Base-by-base conservation (phyloP, 2,329 filamentous ascomycete genomes). In the Fusarium sp. region DNA sequence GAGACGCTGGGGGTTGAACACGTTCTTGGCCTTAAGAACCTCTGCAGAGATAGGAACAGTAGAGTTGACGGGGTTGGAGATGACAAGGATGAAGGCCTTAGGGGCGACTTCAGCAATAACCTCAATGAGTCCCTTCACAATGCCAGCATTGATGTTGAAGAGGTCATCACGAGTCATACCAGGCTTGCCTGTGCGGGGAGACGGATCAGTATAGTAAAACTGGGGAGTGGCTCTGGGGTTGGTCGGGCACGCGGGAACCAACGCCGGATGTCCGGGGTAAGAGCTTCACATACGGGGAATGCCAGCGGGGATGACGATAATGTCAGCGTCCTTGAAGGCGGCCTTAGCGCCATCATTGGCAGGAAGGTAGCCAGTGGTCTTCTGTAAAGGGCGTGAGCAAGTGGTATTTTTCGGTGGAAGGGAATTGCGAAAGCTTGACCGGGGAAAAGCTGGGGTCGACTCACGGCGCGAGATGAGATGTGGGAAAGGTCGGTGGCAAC, bases 91-190 rank as follows among this genome's bases (percentile, higher is more conserved):
- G 83, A 91, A 97, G 56, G 96, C 96, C 80, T 97, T 96, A 78
- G 96, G 96, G 79, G 90, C 90, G 77, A 91, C 89, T 79, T 97
- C 90, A 74, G 95, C 94, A 75, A 93, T 89, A 52, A 92, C 90
- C 85, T 97, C 91, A 74, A 96, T 91, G 72, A 99, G 87, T 74
- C 93, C 94, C 83, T 96, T 93, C 78, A 99, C 96, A 77, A 99
- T 99, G 75, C 94, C 93, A 64, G 96, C 96, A 81, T 99, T 99
- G 87, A 97, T 97, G 85, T 97, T 97, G 91, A 99, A 99, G 62
- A 99, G 92, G 79, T 98, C 96, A 77, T 99, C 96, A 84, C 96
- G 94, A 81, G 92, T 97, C 96, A 99, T 99, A 77, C 96, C 96
- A 75, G 96, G 96, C 88, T 98, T 98, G 83, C 95, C 95, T 97